Percentiles rank a stretch among this genome's conserved stretches.
phyloP scores from a whole-genome alignment of 768 basidiomycete genomes.

The Zangia roseola region DNA sequence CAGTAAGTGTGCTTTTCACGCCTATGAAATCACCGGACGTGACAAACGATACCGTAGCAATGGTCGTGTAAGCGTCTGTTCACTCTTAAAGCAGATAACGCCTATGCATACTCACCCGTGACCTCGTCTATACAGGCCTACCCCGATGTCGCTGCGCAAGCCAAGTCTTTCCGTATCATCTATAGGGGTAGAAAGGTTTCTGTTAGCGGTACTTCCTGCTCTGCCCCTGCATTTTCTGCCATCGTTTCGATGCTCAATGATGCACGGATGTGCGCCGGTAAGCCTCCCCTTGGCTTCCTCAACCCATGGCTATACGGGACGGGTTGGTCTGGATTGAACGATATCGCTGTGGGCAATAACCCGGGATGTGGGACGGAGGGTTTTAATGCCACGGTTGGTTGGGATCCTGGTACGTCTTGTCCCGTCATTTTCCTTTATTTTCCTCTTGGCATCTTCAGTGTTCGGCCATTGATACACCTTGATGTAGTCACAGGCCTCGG shows the following conservation, averaged over 20 bases:
- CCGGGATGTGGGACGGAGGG: conserved; percentile 62
- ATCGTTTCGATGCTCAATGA: conserved; percentile 68
- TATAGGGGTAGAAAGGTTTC: conserved; percentile 35
- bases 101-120: neutral
- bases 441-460: no score
- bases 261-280: conserved; percentile 44
- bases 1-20: conserved; percentile 37
- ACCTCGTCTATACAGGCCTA: conserved; percentile 36
- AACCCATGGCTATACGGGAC: conserved; percentile 57
- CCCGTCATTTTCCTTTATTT: neutral
- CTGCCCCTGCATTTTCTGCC: conserved; percentile 62
- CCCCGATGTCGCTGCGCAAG: conserved; percentile 70
- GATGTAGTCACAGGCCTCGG: conserved; percentile 58
- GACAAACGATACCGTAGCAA: conserved; percentile 27
- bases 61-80: conserved; percentile 47
- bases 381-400: conserved; percentile 57
- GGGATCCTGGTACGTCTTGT: conserved; percentile 52
- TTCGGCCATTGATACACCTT: neutral
- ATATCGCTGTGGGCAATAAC: conserved; percentile 58
- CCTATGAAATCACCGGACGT: neutral
- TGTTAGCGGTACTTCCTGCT: conserved; percentile 64
- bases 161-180: conserved; percentile 47
- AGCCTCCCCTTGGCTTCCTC: conserved; percentile 56
- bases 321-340: conserved; percentile 43
- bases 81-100: neutral